phyloP scores from a whole-genome alignment of 331 rosid species.

The Pyrus hybrid region DNA sequence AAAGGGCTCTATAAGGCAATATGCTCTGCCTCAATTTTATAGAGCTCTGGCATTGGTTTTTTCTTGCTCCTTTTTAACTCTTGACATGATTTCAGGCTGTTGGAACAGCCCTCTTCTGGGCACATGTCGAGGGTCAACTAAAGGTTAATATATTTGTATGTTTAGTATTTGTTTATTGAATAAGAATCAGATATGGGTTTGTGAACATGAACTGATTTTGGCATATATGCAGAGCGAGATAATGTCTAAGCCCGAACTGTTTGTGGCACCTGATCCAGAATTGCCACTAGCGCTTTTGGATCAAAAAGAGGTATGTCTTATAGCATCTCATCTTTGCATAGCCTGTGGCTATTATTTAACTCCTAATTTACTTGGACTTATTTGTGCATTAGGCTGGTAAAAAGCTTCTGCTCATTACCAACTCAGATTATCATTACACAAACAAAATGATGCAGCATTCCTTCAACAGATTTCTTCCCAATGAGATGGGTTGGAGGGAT shows the following conservation, averaged over 20 bases:
- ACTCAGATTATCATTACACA: constrained; percentile 85
- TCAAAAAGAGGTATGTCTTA: constrained; percentile 72
- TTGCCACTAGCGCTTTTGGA: constrained; percentile 88
- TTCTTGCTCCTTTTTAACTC: constrained; percentile 25
- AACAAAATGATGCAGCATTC: constrained; percentile 97
- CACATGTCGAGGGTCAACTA: constrained; percentile 99
- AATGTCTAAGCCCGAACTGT: constrained; percentile 91
- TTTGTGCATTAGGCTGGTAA: constrained; percentile 76
- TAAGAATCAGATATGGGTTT: neutral
- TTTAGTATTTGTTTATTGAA: neutral
- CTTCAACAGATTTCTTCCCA: constrained; percentile 90
- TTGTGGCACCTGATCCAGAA: constrained; percentile 88
- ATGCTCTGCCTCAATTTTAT: constrained; percentile 1
- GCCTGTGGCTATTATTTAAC: neutral
- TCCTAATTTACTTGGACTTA: constrained; percentile 20
- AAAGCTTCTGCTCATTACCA: constrained; percentile 89
- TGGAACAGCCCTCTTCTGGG: constrained; percentile 91
- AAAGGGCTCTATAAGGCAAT: constrained; percentile 87
- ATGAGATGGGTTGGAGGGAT: constrained; percentile 92
- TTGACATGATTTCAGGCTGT: constrained; percentile 69
- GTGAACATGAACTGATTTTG: constrained; percentile 18
- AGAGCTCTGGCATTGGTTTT: constrained; percentile 7
- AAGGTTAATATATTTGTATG: constrained; percentile 44
- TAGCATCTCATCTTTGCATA: neutral
- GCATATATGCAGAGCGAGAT: constrained; percentile 72